These are phyloP conservation scores for Lepraria neglecta DNA, from an alignment of 495 filamentous ascomycete genomes.

Conservation along the genomic window DNA sequence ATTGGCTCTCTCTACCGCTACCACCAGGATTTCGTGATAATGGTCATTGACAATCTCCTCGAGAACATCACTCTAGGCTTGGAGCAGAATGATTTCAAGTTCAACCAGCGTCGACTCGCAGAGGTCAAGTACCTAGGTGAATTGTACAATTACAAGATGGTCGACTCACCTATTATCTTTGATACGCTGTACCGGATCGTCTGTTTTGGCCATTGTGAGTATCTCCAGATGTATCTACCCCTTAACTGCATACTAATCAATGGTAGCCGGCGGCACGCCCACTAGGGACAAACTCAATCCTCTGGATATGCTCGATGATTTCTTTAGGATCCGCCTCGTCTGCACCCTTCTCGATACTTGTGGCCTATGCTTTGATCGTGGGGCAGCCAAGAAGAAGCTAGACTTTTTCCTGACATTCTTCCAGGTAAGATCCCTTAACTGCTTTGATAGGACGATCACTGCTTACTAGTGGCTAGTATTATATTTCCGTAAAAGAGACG, in stretches of 20 bases:
- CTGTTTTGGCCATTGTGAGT: slow-evolving; percentile 76
- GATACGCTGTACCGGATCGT: slow-evolving; percentile 91
- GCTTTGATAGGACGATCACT: neutral
- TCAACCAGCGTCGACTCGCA: slow-evolving; percentile 90
- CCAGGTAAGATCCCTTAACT: slow-evolving; percentile 45
- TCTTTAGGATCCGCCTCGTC: slow-evolving; percentile 86
- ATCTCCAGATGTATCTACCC: neutral
- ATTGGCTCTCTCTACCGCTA: slow-evolving; percentile 81
- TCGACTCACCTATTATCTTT: slow-evolving; percentile 93
- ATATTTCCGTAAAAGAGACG: slow-evolving; percentile 86
- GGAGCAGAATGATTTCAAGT: slow-evolving; percentile 95
- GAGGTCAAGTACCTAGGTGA: slow-evolving; percentile 96
- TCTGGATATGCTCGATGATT: slow-evolving; percentile 88
- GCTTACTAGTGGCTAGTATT: slow-evolving; percentile 57
- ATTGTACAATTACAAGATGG: slow-evolving; percentile 96
- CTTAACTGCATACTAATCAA: neutral
- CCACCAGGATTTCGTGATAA: slow-evolving; percentile 82
- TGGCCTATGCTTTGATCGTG: slow-evolving; percentile 91
- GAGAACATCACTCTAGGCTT: slow-evolving; percentile 84
- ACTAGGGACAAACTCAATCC: slow-evolving; percentile 64
- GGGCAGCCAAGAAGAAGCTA: slow-evolving; percentile 89
- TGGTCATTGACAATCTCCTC: slow-evolving; percentile 80
- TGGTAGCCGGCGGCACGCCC: slow-evolving; percentile 65
- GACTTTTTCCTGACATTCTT: slow-evolving; percentile 98
- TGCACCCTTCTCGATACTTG: slow-evolving; percentile 90